Evolutionary conservation across 1,284 basidiomycete genomes (phyloP).

Genomic region (Leccinum variabile): DNA sequence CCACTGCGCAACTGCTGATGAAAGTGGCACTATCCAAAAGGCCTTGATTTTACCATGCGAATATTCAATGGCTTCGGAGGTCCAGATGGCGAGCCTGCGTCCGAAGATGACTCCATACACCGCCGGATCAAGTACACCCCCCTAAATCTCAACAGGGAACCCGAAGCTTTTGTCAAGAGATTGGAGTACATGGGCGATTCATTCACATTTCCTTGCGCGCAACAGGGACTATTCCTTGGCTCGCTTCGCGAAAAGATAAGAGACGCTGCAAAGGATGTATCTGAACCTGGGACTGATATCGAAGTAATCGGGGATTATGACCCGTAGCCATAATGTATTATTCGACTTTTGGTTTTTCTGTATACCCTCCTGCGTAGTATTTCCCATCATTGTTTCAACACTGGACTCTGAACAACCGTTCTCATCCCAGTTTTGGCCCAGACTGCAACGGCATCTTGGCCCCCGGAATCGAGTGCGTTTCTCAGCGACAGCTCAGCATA

Average conservation of each 20-base stretch:
- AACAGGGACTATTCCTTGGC: conserved; percentile 63
- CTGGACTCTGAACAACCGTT: not conserved
- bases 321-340: conserved; percentile 9
- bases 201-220: conserved; percentile 67
- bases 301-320: conserved; percentile 34
- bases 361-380: conserved; percentile 24
- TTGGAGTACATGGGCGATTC: conserved; percentile 60
- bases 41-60: conserved; percentile 59
- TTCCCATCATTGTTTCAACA: conserved; percentile 2
- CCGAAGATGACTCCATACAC: conserved; percentile 39
- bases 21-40: conserved; percentile 35
- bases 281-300: conserved; percentile 32
- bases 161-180: conserved; percentile 49
- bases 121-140: conserved; percentile 59
- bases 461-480: conserved; percentile 45
- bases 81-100: conserved; percentile 34
- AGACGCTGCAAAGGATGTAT: conserved; percentile 35
- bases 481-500: conserved; percentile 53
- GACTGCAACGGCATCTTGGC: conserved; percentile 46
- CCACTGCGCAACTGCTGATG: not conserved
- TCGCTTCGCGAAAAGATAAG: conserved; percentile 53
- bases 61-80: conserved; percentile 41
- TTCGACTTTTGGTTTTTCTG: not conserved
- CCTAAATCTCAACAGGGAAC: conserved; percentile 60
- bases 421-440: conserved; percentile 50